Evolutionary conservation across 768 basidiomycete species (phyloP), one percentile per base, ranked within the genome.

Genomic region (Pulveroboletus ravenelii): DNA sequence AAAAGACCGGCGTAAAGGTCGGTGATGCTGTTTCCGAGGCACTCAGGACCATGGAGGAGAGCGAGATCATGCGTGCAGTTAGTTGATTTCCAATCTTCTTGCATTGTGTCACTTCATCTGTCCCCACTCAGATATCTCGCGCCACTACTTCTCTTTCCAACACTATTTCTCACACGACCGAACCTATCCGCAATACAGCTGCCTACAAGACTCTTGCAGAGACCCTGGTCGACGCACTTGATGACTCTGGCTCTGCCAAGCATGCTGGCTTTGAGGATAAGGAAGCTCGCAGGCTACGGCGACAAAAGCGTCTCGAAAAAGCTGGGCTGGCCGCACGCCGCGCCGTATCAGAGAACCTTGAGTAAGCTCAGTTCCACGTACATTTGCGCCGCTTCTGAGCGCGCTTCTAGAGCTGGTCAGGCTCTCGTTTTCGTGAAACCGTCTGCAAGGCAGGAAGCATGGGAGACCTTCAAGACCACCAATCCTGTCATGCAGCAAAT

Each of bases 251-350:
- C 5, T 91, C 85, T 56, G 88, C 92, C 3, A 92, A 93, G 58
- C 91, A 95, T 69, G 94, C 91, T 43, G 96, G 96, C 0, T 97
- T 93, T 56, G 92, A 95, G 67, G 94, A 96, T 66, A 92, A 88
- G 65, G 96, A 98, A 64, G 87, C 83, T 17, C 81, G 96, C 44
- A 75, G 96, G 61, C 70, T 80, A 51, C 78, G 93, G 52, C 72
- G 96, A 50, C 87, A 93, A 67, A 73, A 76, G 42, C 81, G 96
- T 32, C 76, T 96, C 15, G 84, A 77, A 48, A 95, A 94, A 68
- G 89, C 91, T 5, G 96, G 95, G 6, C 82, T 83, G 58, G 31
- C 74, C 70, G 41, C 20, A 29, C 62, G 74, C 18, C 74, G 71
- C 25, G 79, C 79, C 30, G 74, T 87, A 23, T 73, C 75, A 34